phyloP scores from a whole-genome alignment of 176 grass and related monocot species.

The Thinopyrum elongatum region DNA sequence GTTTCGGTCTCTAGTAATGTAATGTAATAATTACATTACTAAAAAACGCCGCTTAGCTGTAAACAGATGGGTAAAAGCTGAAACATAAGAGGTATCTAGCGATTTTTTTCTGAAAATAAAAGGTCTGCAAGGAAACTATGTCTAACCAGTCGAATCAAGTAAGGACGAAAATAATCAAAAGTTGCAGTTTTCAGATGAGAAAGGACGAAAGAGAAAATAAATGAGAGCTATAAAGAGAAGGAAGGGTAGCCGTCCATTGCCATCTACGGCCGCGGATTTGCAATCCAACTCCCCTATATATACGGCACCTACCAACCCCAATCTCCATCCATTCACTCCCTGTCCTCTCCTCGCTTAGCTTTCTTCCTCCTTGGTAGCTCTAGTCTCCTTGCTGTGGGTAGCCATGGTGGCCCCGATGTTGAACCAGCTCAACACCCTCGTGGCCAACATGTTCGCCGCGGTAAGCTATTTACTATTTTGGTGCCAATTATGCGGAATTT shows the following conservation, averaged over 20 bases:
- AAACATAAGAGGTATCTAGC: too few species aligned
- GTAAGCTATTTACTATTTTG: constrained; percentile 15
- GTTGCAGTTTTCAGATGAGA: not conserved
- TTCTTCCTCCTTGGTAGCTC: not conserved
- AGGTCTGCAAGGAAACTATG: too few species aligned
- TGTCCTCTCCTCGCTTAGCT: not conserved
- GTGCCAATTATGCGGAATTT: not conserved
- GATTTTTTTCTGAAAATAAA: too few species aligned
- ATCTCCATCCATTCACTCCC: not conserved
- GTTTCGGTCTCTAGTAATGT: too few species aligned
- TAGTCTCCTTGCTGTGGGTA: not conserved
- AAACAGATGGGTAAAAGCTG: too few species aligned
- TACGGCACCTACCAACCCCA: not conserved
- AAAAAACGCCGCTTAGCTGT: too few species aligned
- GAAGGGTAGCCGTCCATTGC: not conserved
- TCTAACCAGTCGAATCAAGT: too few species aligned
- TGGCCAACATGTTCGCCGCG: constrained; percentile 39
- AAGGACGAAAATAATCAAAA: too few species aligned
- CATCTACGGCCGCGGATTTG: not conserved
- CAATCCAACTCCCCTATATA: not conserved
- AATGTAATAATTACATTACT: too few species aligned
- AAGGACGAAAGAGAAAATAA: not conserved
- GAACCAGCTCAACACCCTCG: constrained; percentile 35
- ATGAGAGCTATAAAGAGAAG: not conserved
- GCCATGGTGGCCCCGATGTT: constrained; percentile 35